Evolutionary conservation across 306 rosid species (phyloP), one percentile per base, ranked within the genome.

Genomic region (Castanea crenata): DNA sequence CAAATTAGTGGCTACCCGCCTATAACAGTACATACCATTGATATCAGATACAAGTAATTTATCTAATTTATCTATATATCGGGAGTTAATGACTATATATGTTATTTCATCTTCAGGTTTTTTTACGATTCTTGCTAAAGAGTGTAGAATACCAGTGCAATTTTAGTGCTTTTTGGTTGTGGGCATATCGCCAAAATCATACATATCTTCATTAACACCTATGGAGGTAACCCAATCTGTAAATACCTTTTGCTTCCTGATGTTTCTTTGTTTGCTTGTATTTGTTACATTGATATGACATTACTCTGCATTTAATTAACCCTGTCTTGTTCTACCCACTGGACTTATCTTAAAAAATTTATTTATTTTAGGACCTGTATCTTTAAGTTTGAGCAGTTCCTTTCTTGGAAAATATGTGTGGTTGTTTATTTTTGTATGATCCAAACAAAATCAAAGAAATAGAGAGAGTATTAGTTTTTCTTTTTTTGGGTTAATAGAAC

Each of bases 161-260:
- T 81, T 89, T 87, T 93, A 89, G 86, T 94, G 97, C 46, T 20
- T 91, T 86, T 83, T 94, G 98, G 97, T 58, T 94, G 55, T 94
- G 98, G 98, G 98, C 90, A 20, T 88, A 89, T 87, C 94, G 97
- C 20, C 90, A 86, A 78, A 94, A 94, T 77, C 91, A 90, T 74
- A 90, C 97, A 4, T 94, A 94, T 82, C 92, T 97, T 61, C 98
- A 80, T 80, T 90, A 87, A 92, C 90, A 29, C 87, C 81, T 41
- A n/a, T 79, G 71, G 94, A 91, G 79, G 96, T 90, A 90, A 63
- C 88, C 67, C 97, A 90, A 86, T 84, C 91, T 59, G 97, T 93
- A 88, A 82, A 41, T 75, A 20, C 82, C 76, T 73, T 73, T 71
- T 80, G 56, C 76, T 80, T 76, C 55, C 83, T 54, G 25, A 32